Percentiles rank a stretch among this genome's conserved stretches.
Evolutionary conservation across 768 basidiomycete genomes (phyloP).

Genomic region (Udeniomyces megalosporus): DNA sequence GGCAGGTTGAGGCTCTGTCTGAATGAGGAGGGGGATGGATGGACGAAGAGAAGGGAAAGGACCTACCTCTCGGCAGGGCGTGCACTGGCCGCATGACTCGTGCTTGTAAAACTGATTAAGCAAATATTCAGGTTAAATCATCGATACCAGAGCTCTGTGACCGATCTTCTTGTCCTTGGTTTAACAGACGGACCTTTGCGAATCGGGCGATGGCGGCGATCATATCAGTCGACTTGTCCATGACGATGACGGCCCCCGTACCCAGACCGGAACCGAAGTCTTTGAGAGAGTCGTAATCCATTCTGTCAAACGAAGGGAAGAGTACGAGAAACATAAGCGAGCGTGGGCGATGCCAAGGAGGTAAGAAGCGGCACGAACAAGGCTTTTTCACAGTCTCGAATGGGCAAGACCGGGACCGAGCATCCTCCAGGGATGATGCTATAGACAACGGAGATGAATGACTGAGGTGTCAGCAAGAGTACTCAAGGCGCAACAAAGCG

Average conservation of each 20-base stretch:
- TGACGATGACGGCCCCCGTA: constrained; percentile 95
- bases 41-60: too few relatives aligned
- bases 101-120: constrained; percentile 75
- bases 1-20: too few relatives aligned
- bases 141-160: too few relatives aligned
- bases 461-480: constrained; percentile 61
- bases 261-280: constrained; percentile 93
- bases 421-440: constrained; percentile 66
- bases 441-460: constrained; percentile 28
- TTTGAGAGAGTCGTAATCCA: constrained; percentile 97
- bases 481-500: constrained; percentile 80
- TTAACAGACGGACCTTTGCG: constrained; percentile 44
- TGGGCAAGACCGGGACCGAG: constrained; percentile 84
- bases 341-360: not conserved
- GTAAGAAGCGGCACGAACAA: constrained; percentile 42
- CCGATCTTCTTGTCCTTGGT: too few relatives aligned
- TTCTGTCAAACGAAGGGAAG: constrained; percentile 37
- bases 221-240: constrained; percentile 95
- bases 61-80: constrained; percentile 55
- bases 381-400: constrained; percentile 64
- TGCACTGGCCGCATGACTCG: constrained; percentile 95
- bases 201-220: constrained; percentile 88
- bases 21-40: too few relatives aligned
- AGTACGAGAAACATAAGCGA: too few relatives aligned
- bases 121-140: too few relatives aligned